phyloP scores from a whole-genome alignment of 208 protist species.

The Wallacemonas sp. region DNA sequence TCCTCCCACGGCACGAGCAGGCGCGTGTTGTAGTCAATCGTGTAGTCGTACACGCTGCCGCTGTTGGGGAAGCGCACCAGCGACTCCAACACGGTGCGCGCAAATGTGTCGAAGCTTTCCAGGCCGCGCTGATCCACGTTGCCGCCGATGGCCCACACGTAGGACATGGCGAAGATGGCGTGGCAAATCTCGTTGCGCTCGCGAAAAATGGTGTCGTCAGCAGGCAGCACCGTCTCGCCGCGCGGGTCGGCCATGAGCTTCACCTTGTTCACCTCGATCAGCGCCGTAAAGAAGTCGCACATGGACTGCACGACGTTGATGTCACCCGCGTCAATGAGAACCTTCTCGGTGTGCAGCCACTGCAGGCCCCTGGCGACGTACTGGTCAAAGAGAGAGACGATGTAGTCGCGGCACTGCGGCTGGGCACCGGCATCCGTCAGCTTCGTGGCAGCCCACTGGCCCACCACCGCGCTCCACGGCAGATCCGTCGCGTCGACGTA shows the following conservation, averaged over 20 bases:
- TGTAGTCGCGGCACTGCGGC: slow-evolving; percentile 72
- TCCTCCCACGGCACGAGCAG: slow-evolving; percentile 86
- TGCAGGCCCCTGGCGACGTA: slow-evolving; percentile 87
- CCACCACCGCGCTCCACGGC: slow-evolving; percentile 91
- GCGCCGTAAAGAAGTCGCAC: slow-evolving; percentile 91
- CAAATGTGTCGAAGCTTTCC: slow-evolving; percentile 93
- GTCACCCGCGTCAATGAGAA: slow-evolving; percentile 88
- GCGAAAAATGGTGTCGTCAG: slow-evolving; percentile 72
- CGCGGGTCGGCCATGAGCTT: slow-evolving; percentile 70
- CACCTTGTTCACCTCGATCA: slow-evolving; percentile 78
- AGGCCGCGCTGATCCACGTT: slow-evolving; percentile 88
- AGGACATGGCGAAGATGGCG: slow-evolving; percentile 93
- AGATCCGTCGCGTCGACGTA: slow-evolving; percentile 94
- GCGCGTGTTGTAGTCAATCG: slow-evolving; percentile 82
- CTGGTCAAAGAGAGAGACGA: slow-evolving; percentile 89
- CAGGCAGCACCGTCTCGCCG: slow-evolving; percentile 42
- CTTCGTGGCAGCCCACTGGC: slow-evolving; percentile 88
- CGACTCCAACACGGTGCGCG: slow-evolving; percentile 80
- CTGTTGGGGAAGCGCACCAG: slow-evolving; percentile 84
- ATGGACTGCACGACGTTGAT: slow-evolving; percentile 93
- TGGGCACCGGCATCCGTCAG: slow-evolving; percentile 53
- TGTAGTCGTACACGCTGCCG: slow-evolving; percentile 95
- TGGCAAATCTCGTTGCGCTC: slow-evolving; percentile 91
- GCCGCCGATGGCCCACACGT: slow-evolving; percentile 96
- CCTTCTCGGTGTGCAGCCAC: slow-evolving; percentile 83